phyloP scores from a whole-genome alignment of 169 alveolate species.

The Plasmodium vinckei region DNA sequence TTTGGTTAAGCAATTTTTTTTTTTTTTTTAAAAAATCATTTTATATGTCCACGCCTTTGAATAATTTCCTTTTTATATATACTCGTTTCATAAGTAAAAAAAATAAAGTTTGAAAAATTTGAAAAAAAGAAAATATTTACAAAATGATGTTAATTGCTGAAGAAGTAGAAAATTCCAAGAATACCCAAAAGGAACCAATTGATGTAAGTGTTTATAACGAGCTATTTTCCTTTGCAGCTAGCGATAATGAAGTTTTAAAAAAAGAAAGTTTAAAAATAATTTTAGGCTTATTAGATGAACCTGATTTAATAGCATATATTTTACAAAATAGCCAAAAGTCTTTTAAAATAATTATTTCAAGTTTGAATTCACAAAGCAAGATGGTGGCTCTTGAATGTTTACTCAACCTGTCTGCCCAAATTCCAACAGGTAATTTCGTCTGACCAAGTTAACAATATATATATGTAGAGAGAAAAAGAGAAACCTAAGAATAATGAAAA shows the following conservation, averaged over 20 bases:
- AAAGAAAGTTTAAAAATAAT: conserved; percentile 33
- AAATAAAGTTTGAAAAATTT: too few relatives aligned
- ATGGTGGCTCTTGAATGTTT: conserved; percentile 45
- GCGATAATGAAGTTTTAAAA: conserved; percentile 41
- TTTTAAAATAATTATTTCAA: conserved; percentile 22
- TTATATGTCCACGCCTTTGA: too few relatives aligned
- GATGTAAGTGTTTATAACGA: conserved; percentile 24
- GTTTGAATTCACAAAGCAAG: conserved; percentile 3
- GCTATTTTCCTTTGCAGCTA: conserved; percentile 16
- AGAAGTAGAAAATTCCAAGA: too few relatives aligned
- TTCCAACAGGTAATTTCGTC: conserved; percentile 38
- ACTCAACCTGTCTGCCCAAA: conserved; percentile 45
- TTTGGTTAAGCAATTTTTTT: too few relatives aligned
- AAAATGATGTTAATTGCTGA: too few relatives aligned
- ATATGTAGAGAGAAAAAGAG: neutral
- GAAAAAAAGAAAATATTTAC: too few relatives aligned
- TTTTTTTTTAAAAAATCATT: too few relatives aligned
- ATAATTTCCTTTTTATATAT: too few relatives aligned
- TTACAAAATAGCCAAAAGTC: conserved; percentile 14
- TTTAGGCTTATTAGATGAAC: conserved; percentile 27
- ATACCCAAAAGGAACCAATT: too few relatives aligned
- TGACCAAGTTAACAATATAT: neutral
- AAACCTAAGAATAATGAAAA: neutral
- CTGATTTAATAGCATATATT: conserved; percentile 8
- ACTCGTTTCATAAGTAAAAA: too few relatives aligned